phyloP scores from a whole-genome alignment of 2,329 filamentous ascomycete species.

The Fusarium goolgardi region DNA sequence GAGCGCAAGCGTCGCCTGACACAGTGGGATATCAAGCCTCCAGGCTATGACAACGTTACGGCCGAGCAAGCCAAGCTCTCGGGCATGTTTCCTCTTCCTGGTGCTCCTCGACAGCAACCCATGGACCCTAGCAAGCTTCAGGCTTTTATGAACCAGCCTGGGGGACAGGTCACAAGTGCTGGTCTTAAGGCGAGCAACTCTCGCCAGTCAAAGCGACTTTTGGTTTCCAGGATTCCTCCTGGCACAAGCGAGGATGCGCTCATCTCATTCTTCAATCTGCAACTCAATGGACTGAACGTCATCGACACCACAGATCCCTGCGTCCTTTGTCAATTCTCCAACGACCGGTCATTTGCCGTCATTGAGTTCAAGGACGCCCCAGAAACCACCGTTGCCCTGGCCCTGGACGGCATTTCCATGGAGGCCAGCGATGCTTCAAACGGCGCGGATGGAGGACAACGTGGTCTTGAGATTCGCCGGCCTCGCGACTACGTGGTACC shows the following conservation, averaged over 20 bases:
- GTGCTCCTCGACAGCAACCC: slow-evolving; percentile 91
- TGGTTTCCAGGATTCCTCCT: slow-evolving; percentile 84
- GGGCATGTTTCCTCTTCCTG: slow-evolving; percentile 97
- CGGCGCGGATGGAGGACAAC: slow-evolving; percentile 64
- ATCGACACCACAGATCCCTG: slow-evolving; percentile 87
- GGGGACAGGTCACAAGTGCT: slow-evolving; percentile 75
- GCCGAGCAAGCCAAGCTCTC: slow-evolving; percentile 98
- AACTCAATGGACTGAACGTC: slow-evolving; percentile 96
- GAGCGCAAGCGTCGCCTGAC: slow-evolving; percentile 92
- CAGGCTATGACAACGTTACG: slow-evolving; percentile 97
- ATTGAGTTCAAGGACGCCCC: slow-evolving; percentile 89
- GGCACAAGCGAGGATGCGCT: slow-evolving; percentile 80
- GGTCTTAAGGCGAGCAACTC: slow-evolving; percentile 92
- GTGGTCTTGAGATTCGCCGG: slow-evolving; percentile 79
- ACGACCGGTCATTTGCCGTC: slow-evolving; percentile 83
- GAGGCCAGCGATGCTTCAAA: slow-evolving; percentile 72
- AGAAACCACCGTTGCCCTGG: slow-evolving; percentile 91
- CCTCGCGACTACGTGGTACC: slow-evolving; percentile 99
- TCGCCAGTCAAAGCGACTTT: slow-evolving; percentile 90
- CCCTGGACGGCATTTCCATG: slow-evolving; percentile 91
- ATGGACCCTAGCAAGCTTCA: slow-evolving; percentile 96
- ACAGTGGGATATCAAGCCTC: slow-evolving; percentile 99
- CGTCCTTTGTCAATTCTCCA: slow-evolving; percentile 82
- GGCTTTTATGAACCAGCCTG: slow-evolving; percentile 93
- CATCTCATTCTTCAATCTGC: slow-evolving; percentile 90